phyloP scores from a whole-genome alignment of 2,329 filamentous ascomycete species.

The Aureobasidium sp. region DNA sequence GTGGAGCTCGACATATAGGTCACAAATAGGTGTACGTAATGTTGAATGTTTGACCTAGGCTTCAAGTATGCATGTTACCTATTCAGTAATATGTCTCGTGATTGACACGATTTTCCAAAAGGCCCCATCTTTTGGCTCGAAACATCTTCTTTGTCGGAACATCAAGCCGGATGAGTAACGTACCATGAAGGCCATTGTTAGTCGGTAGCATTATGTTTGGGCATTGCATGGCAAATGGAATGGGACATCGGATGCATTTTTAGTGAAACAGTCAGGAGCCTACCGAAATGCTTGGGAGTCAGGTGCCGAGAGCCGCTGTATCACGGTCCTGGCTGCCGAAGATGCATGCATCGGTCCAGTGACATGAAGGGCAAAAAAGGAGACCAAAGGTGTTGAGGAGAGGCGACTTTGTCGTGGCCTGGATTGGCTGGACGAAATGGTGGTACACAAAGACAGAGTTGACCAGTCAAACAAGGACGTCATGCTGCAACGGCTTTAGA shows the following conservation, averaged over 20 bases:
- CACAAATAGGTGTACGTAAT: background rate
- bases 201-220: background rate
- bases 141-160: background rate
- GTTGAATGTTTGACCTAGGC: background rate
- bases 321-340: background rate
- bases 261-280: background rate
- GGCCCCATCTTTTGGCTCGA: background rate
- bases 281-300: background rate
- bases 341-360: background rate
- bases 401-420: background rate
- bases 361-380: background rate
- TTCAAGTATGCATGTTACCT: background rate
- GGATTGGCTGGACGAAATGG: background rate
- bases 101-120: background rate
- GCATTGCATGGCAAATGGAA: background rate
- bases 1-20: background rate
- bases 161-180: no score
- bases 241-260: background rate
- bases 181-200: background rate
- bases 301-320: background rate
- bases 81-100: background rate
- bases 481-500: slow-evolving; percentile 4
- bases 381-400: background rate
- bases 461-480: slow-evolving; percentile 1
- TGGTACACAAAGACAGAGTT: background rate